Evolutionary conservation across 2,329 filamentous ascomycete species (phyloP), one percentile per base, ranked within the genome.

Genomic region (Colletotrichum spaethianum): DNA sequence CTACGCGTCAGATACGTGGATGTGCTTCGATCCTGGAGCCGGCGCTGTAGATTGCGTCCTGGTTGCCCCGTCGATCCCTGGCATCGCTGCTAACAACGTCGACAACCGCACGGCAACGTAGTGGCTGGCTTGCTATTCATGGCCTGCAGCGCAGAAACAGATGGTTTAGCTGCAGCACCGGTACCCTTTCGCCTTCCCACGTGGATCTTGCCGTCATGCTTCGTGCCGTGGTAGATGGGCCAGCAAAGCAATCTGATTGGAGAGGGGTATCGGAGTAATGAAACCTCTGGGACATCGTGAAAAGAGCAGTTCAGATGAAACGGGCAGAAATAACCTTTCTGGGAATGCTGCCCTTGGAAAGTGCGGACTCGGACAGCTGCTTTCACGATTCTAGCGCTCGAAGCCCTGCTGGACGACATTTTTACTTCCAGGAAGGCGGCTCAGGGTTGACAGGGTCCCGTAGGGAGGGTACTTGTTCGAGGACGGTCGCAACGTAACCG

Each of bases 301-400:
- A 46, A 38, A 36, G 9, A 38, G 33, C 44, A 23, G 59, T 59
- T 64, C 57, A 69, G 69, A 69, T 72, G 69, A 69, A 72, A 72
- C 69, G 59, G 16, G 33, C 52, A 40, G 59, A 64, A 63, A 69
- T 57, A 69, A 63, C 53, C 36, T 55, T 55, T 44, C 31, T 59
- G 23, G 63, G 55, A 59, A 59, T n/a, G n/a, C 20, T 12, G 44
- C 52, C 52, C 38, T 53, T 26, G 33, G 23, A 44, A 52, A 46
- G 36, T 33, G 53, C 65, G 44, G 33, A 46, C 26, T 18, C 44
- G 46, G 57, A 38, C 28, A 40, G 33, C 42, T 26, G 8, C 23
- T 48, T 57, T 26, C 7, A 18, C 33, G 18, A 23, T 23, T 18
- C 28, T n/a, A 61, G 26, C 38, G 48, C 42, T 31, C 14, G 36